Percentiles rank a stretch among this genome's conserved stretches.
Evolutionary conservation across 371 early-diverging fungal genomes (phyloP).

Genomic region (Mortierella polycephala): DNA sequence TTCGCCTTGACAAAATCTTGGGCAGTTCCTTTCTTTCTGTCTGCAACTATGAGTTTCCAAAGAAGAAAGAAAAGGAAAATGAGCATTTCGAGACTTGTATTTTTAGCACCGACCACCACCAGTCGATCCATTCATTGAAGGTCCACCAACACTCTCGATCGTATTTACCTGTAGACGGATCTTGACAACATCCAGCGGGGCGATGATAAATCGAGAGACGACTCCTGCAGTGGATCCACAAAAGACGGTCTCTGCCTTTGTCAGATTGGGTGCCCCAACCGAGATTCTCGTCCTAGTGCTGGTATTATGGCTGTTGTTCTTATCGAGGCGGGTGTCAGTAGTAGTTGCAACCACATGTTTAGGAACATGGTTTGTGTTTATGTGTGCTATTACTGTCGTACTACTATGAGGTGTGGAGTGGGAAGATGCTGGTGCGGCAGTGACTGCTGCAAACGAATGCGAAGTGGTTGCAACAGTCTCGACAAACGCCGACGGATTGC

Average conservation of each 20-base stretch:
- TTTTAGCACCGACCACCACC: too few relatives aligned
- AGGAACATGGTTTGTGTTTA: neutral
- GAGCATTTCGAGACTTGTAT: neutral
- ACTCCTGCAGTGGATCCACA: conserved; percentile 78
- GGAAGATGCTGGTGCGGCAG: too few relatives aligned
- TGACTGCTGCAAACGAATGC: too few relatives aligned
- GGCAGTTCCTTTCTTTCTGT: conserved; percentile 33
- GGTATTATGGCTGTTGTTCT: conserved; percentile 2
- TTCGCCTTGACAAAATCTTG: conserved; percentile 13
- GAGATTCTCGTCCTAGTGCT: conserved; percentile 10
- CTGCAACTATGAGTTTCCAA: conserved; percentile 14
- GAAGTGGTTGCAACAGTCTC: neutral
- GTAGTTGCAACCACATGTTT: neutral
- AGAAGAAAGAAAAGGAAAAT: neutral
- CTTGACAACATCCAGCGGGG: conserved; percentile 94
- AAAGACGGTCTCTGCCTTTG: conserved; percentile 64
- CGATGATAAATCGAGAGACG: conserved; percentile 74
- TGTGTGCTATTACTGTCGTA: neutral
- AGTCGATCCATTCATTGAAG: neutral
- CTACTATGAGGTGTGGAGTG: neutral
- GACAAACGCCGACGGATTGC: neutral
- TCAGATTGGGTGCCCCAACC: conserved; percentile 56
- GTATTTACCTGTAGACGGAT: conserved; percentile 76
- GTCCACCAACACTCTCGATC: neutral
- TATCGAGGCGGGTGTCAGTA: neutral